Percentiles rank a stretch among this genome's conserved stretches.
phyloP scores from a whole-genome alignment of 164 flowering plant genomes.

The Stephania yunnanensis region DNA sequence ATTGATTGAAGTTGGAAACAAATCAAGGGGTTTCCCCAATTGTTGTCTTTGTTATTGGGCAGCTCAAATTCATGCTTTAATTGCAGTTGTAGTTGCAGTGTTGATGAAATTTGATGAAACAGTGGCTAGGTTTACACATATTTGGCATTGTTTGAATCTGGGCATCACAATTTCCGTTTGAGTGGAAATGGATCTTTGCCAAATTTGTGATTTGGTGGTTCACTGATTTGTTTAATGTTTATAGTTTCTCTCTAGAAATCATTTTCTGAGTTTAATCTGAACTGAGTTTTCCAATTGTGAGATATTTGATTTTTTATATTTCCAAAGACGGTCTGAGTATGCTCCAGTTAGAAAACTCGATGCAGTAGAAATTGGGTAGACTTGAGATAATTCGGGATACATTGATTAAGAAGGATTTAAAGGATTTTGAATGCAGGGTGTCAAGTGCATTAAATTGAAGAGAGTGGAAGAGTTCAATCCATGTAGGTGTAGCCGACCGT shows the following conservation, averaged over 20 bases:
- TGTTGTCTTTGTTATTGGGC: not conserved
- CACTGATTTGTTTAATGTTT: not conserved
- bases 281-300: not conserved
- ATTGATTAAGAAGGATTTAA: no score
- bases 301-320: not conserved
- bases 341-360: no score
- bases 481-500: no score
- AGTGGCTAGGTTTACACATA: no score
- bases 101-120: no score
- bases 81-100: not conserved
- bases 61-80: not conserved
- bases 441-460: no score
- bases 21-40: not conserved
- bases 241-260: not conserved
- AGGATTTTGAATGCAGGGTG: no score
- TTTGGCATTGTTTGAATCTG: not conserved
- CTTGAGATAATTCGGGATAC: no score
- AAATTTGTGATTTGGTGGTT: not conserved
- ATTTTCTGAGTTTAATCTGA: not conserved
- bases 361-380: no score
- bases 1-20: not conserved
- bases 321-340: not conserved
- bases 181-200: not conserved
- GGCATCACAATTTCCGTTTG: not conserved
- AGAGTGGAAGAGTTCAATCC: no score